Base-by-base conservation (phyloP, 2,329 filamentous ascomycete genomes). In the Alternaria infectoria region DNA sequence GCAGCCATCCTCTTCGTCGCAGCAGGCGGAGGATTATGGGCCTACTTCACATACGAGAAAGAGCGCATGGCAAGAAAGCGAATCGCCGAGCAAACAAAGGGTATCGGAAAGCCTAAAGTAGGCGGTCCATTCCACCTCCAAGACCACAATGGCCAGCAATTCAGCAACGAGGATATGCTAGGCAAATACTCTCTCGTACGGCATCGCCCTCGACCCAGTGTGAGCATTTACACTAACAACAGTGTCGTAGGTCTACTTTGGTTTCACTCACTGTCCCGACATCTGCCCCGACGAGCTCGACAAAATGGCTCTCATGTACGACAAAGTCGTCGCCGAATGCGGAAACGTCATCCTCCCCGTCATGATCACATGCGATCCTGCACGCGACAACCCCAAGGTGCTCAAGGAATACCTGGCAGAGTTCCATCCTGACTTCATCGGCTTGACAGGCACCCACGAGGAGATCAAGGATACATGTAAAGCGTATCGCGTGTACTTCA, bases 241-340 rank as follows among this genome's bases (percentile, higher is more conserved):
- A 12, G 10, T 12, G 10, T 44, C 19, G 12, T 69, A 96, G 93
- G 89, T 98, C 40, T 99, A 99, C 83, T 99, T 99, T 79, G 96
- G 96, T 75, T 99, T 99, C 86, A 95, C 93, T 9, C 94, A 97
- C 81, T 99, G 96, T 80, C 96, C 96, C 23, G 96, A 99, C 79
- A 99, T 99, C 79, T 99, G 96, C 84, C 96, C 96, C 32, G 96
- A 99, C 77, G 96, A 99, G 83, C 90, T 99, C 74, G 96, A 99
- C 84, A 99, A 99, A 85, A 97, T 99, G 94, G 92, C 95, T n/a
- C 86, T 87, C 62, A 97, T 98, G 88, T 91, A 96, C 76, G 93
- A 99, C 77, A 84, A 84, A 62, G 86, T 90, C 45, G 81, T 82
- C 44, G 80, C 81, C 56, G 78, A 80, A 65, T 81, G 81, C 68